phyloP scores from a whole-genome alignment of 1,139 yeast species.

The Oligophagozyma castellii region DNA sequence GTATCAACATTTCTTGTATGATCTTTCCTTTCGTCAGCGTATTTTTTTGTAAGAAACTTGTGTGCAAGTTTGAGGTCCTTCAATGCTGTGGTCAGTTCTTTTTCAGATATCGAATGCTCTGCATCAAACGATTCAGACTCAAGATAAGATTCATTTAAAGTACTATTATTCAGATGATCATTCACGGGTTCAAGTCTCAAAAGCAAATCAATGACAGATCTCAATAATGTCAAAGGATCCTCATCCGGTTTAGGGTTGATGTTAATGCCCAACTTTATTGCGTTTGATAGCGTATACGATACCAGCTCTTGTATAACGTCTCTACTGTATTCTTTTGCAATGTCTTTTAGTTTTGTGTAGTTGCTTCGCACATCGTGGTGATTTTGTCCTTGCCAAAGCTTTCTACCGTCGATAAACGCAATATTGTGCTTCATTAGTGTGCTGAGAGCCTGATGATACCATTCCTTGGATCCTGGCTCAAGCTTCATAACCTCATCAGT shows the following conservation, averaged over 20 bases:
- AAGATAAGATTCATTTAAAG: conserved; percentile 1
- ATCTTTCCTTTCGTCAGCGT: conserved; percentile 21
- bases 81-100: conserved; percentile 19
- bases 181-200: conserved; percentile 6
- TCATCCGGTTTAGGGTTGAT: conserved; percentile 13
- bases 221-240: conserved; percentile 16
- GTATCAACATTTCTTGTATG: conserved; percentile 20
- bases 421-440: too few relatives aligned
- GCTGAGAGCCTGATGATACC: too few relatives aligned
- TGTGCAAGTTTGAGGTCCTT: conserved; percentile 25
- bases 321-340: too few relatives aligned
- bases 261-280: conserved; percentile 19
- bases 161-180: background rate
- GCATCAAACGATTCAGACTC: conserved; percentile 2
- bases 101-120: conserved; percentile 2
- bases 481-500: too few relatives aligned
- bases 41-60: conserved; percentile 22
- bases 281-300: conserved; percentile 18
- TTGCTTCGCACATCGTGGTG: too few relatives aligned
- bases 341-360: too few relatives aligned
- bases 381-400: too few relatives aligned
- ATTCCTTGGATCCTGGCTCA: too few relatives aligned
- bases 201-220: conserved; percentile 16
- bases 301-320: conserved; percentile 18
- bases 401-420: too few relatives aligned